These are phyloP conservation scores for Ustilago esculenta DNA, from an alignment of 1,284 basidiomycete species.

Conservation along the genomic window DNA sequence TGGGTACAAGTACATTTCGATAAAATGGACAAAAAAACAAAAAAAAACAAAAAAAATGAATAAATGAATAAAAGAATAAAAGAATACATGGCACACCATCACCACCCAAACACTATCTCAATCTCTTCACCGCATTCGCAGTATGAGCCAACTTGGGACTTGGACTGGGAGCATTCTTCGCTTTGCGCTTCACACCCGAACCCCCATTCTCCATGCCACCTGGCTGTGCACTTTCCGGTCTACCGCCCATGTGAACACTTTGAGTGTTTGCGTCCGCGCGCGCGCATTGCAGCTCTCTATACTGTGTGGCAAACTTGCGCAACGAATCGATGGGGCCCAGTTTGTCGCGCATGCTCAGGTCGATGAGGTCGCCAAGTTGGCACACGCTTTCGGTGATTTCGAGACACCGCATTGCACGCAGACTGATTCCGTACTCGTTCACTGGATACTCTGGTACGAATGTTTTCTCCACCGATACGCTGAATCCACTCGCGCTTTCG, in stretches of 20 bases:
- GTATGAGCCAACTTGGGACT: constrained; percentile 37
- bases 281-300: constrained; percentile 36
- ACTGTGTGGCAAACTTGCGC: constrained; percentile 46
- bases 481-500: constrained; percentile 27
- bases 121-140: constrained; percentile 35
- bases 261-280: no score
- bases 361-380: constrained; percentile 57
- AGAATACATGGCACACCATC: no score
- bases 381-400: constrained; percentile 61
- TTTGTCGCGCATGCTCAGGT: constrained; percentile 47
- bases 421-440: constrained; percentile 61
- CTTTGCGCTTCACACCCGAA: constrained; percentile 32
- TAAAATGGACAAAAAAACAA: not conserved
- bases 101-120: no score
- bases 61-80: no score
- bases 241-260: constrained; percentile 28
- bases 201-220: constrained; percentile 29
- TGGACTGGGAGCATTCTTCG: constrained; percentile 42
- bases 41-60: not conserved
- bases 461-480: constrained; percentile 44
- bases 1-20: constrained; percentile 5
- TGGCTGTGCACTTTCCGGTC: constrained; percentile 37
- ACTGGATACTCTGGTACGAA: constrained; percentile 56
- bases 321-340: constrained; percentile 49
- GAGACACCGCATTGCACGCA: constrained; percentile 59